These are phyloP conservation scores for Phoma sp. DNA, from an alignment of 2,329 filamentous ascomycete species.

Conservation along the genomic window DNA sequence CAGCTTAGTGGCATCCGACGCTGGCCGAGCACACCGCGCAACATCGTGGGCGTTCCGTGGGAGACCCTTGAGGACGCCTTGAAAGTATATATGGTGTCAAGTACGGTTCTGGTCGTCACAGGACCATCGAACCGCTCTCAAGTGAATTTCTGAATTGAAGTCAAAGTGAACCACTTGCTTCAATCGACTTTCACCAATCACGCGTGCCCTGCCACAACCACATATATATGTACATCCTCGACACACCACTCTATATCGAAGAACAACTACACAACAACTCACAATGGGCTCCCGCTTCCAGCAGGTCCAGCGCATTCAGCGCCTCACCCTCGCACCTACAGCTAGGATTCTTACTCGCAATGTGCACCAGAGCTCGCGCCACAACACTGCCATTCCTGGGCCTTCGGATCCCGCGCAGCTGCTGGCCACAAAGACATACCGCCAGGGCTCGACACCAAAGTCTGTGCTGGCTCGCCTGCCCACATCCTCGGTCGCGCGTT, in stretches of 20 bases:
- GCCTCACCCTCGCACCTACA: conserved; percentile 27
- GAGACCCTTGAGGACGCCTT: conserved; percentile 13
- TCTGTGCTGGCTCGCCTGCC: conserved; percentile 68
- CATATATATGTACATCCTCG: not conserved
- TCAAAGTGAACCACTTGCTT: not conserved
- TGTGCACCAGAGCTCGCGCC: conserved; percentile 41
- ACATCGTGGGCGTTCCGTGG: conserved; percentile 22
- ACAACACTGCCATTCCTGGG: conserved; percentile 37
- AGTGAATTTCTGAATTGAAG: conserved; percentile 5
- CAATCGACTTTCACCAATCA: conserved; percentile 2
- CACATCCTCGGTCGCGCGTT: conserved; percentile 69
- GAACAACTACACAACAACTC: not conserved
- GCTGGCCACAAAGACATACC: conserved; percentile 21
- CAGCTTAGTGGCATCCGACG: conserved; percentile 30
- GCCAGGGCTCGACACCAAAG: conserved; percentile 21
- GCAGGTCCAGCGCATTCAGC: conserved; percentile 31
- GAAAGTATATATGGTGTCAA: conserved; percentile 33
- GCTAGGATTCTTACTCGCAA: conserved; percentile 32
- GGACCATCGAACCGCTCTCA: conserved; percentile 9
- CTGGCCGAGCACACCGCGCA: conserved; percentile 33
- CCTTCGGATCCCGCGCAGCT: conserved; percentile 23
- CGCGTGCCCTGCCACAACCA: too few relatives aligned
- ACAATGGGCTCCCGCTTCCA: conserved; percentile 32
- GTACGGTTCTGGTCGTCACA: conserved; percentile 12
- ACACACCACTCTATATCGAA: conserved; percentile 1